These are phyloP conservation scores for Apiospora hydei DNA, from an alignment of 2,329 filamentous ascomycete genomes.

Conservation along the genomic window DNA sequence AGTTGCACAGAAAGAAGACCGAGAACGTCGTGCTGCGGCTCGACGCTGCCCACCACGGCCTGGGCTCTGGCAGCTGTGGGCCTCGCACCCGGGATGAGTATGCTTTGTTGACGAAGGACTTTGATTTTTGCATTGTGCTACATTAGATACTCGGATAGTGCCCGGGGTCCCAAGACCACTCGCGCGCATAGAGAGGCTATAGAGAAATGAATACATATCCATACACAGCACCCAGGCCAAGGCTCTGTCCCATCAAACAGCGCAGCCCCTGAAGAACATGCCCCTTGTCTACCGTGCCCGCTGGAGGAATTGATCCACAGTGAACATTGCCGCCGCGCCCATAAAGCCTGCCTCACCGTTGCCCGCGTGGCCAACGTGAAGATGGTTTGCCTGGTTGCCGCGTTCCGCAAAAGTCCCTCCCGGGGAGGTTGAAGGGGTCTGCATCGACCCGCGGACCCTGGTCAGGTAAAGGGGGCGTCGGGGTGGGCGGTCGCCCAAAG, in stretches of 20 bases:
- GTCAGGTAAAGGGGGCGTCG: background rate
- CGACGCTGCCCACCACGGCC: slow-evolving; percentile 67
- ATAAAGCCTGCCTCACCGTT: slow-evolving; percentile 22
- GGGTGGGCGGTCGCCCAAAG: background rate
- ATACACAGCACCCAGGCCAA: background rate
- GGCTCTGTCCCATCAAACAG: too few relatives aligned
- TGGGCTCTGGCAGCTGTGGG: slow-evolving; percentile 70
- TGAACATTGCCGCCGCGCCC: slow-evolving; percentile 26
- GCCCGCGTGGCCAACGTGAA: slow-evolving; percentile 7
- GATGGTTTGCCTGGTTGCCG: background rate
- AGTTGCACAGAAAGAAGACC: slow-evolving; percentile 61
- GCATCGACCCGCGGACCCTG: background rate
- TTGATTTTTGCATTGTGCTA: slow-evolving; percentile 51
- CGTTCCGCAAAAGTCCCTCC: slow-evolving; percentile 22
- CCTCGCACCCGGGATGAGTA: slow-evolving; percentile 60
- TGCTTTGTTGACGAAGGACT: slow-evolving; percentile 49
- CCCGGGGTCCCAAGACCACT: background rate
- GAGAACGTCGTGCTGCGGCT: slow-evolving; percentile 63
- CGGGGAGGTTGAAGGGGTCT: slow-evolving; percentile 18
- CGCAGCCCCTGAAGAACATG: background rate
- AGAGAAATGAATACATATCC: background rate
- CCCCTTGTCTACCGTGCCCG: slow-evolving; percentile 5
- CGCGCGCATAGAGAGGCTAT: background rate
- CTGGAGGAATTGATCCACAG: slow-evolving; percentile 24
- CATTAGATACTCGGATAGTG: slow-evolving; percentile 36